phyloP scores from a whole-genome alignment of 2,329 filamentous ascomycete genomes.

The Clonostachys rosea region DNA sequence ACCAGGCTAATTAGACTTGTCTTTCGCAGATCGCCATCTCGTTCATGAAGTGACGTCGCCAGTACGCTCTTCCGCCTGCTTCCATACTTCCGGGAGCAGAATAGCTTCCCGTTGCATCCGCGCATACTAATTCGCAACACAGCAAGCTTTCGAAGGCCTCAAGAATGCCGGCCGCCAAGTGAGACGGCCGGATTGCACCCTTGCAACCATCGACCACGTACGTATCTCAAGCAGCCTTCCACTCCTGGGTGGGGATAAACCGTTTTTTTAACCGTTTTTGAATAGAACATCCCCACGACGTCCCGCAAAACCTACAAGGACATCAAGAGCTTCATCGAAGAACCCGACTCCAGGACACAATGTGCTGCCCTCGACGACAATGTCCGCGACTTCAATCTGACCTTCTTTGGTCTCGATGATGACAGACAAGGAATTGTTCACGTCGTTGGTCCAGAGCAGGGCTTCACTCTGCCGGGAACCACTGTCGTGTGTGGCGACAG shows the following conservation, averaged over 20 bases:
- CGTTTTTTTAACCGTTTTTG: background rate
- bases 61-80: constrained; percentile 41
- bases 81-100: background rate
- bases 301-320: constrained; percentile 92
- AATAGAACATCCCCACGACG: constrained; percentile 85
- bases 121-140: constrained; percentile 10
- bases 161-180: constrained; percentile 85
- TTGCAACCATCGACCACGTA: constrained; percentile 96
- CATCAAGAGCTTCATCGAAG: constrained; percentile 88
- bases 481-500: constrained; percentile 97
- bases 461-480: constrained; percentile 94
- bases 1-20: background rate
- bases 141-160: constrained; percentile 97
- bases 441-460: constrained; percentile 96
- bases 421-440: constrained; percentile 98
- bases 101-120: background rate
- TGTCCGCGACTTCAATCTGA: constrained; percentile 92
- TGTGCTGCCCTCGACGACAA: constrained; percentile 96
- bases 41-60: constrained; percentile 98
- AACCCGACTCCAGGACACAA: constrained; percentile 89
- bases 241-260: background rate
- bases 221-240: constrained; percentile 22
- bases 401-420: constrained; percentile 94
- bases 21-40: constrained; percentile 73
- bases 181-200: constrained; percentile 90